Conservation (phyloP, 768 basidiomycete genomes). For the Termitomyces eurrhizus region DNA sequence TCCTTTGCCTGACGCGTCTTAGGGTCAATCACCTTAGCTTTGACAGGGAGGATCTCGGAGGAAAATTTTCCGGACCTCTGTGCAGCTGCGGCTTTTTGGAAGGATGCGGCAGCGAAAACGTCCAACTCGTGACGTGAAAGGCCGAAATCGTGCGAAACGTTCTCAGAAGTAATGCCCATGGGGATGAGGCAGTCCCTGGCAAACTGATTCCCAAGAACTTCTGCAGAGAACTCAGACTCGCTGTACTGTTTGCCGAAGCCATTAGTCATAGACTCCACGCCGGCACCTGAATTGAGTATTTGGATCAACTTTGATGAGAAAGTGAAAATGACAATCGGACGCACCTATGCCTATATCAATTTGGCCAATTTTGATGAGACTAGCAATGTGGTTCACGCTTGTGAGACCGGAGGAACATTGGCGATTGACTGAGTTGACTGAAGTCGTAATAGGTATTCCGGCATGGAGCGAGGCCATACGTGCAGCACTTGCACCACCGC, state of each 20-base stretch:
- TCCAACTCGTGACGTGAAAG: conserved; percentile 77
- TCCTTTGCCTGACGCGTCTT: conserved; percentile 68
- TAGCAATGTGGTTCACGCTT: conserved; percentile 79
- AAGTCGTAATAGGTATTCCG: conserved; percentile 73
- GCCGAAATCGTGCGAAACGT: conserved; percentile 78
- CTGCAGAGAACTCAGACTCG: conserved; percentile 59
- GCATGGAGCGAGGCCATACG: conserved; percentile 87
- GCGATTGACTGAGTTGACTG: conserved; percentile 83
- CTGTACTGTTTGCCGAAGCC: conserved; percentile 58
- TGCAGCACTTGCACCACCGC: conserved; percentile 76
- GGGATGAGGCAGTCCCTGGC: conserved; percentile 82
- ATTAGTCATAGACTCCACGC: conserved; percentile 88
- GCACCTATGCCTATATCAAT: conserved; percentile 88
- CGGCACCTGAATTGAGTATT: conserved; percentile 51
- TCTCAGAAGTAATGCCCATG: conserved; percentile 94
- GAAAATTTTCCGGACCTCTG: conserved; percentile 80
- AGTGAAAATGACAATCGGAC: conserved; percentile 20
- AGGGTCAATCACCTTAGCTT: conserved; percentile 65
- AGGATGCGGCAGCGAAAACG: conserved; percentile 79
- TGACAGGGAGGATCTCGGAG: conserved; percentile 84
- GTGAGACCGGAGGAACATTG: conserved; percentile 89
- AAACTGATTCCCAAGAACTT: conserved; percentile 60
- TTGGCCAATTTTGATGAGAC: conserved; percentile 72
- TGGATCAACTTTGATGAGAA: neutral
- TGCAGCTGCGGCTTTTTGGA: conserved; percentile 79